Evolutionary conservation across 352 stramenopile genomes (phyloP).

Genomic region (Phytopythium litorale): DNA sequence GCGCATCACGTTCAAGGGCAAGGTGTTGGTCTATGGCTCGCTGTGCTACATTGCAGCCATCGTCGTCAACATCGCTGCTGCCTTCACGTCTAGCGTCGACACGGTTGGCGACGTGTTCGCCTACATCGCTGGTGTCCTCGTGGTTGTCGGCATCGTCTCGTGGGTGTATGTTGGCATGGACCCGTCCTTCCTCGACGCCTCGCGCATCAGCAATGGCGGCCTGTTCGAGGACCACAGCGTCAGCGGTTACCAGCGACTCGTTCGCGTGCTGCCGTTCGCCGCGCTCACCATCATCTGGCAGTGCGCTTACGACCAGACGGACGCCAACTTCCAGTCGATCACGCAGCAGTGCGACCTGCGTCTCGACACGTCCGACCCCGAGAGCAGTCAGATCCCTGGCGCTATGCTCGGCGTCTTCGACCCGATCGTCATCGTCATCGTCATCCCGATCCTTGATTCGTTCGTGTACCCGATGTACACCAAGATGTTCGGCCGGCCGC

Average conservation of each 20-base stretch:
- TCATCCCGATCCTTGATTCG: conserved; percentile 34
- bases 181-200: conserved; percentile 43
- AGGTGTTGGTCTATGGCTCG: conserved; percentile 26
- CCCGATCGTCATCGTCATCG: conserved; percentile 36
- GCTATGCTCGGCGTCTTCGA: conserved; percentile 51
- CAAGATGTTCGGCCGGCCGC: conserved; percentile 20
- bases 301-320: conserved; percentile 57
- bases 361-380: conserved; percentile 25
- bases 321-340: conserved; percentile 72
- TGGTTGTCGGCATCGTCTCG: conserved; percentile 32
- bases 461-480: conserved; percentile 35
- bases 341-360: conserved; percentile 65
- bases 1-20: conserved; percentile 18
- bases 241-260: conserved; percentile 49
- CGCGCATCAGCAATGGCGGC: conserved; percentile 39
- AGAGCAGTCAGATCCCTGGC: conserved; percentile 49
- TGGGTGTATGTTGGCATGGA: conserved; percentile 47
- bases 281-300: conserved; percentile 65
- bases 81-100: conserved; percentile 27
- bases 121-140: conserved; percentile 36
- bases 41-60: conserved; percentile 32
- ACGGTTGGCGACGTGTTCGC: conserved; percentile 32
- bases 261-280: conserved; percentile 53
- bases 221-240: conserved; percentile 34
- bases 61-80: conserved; percentile 42